Evolutionary conservation across 2,329 filamentous ascomycete genomes (phyloP).

Genomic region (Colletotrichum brevisporum): DNA sequence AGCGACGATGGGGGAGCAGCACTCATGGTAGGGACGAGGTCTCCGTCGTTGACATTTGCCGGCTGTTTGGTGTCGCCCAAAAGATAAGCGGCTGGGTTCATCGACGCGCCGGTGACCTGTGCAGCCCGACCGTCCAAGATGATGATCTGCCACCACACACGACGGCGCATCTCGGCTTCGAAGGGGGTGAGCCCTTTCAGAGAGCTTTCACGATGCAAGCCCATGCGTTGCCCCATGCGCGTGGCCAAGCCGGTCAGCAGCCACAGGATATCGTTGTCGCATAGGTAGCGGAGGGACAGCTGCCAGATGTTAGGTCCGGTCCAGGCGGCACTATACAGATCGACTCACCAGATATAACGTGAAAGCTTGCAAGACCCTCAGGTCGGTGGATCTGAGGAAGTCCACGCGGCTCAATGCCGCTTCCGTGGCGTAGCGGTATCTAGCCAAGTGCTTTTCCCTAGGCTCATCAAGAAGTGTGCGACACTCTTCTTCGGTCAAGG

Average conservation of each 20-base stretch:
- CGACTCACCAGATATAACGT: conserved; percentile 67
- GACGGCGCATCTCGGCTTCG: conserved; percentile 75
- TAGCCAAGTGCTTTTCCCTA: conserved; percentile 63
- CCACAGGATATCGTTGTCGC: conserved; percentile 72
- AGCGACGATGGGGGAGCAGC: conserved; percentile 52
- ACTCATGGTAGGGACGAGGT: conserved; percentile 63
- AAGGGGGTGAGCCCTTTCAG: conserved; percentile 69
- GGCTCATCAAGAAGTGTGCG: conserved; percentile 62
- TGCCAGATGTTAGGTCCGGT: conserved; percentile 47
- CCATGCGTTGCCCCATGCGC: conserved; percentile 77
- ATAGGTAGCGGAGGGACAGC: conserved; percentile 69
- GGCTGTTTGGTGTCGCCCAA: conserved; percentile 61
- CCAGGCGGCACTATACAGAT: conserved; percentile 13
- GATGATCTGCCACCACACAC: conserved; percentile 76
- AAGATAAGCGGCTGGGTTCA: conserved; percentile 64
- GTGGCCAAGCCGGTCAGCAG: conserved; percentile 73
- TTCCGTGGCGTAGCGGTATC: conserved; percentile 66
- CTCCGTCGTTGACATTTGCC: conserved; percentile 70
- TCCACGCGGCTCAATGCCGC: conserved; percentile 64
- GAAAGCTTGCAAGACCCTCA: conserved; percentile 71
- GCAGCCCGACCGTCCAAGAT: conserved; percentile 70
- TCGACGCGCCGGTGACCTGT: conserved; percentile 33
- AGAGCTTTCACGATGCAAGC: conserved; percentile 74
- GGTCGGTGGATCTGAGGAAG: conserved; percentile 71
- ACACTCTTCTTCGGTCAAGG: conserved; percentile 71